A percentile compares a stretch with the other conserved stretches of the same genome.
Evolutionary conservation across 148 eudicot species (phyloP).

Genomic region (Rhododendron williamsianum): DNA sequence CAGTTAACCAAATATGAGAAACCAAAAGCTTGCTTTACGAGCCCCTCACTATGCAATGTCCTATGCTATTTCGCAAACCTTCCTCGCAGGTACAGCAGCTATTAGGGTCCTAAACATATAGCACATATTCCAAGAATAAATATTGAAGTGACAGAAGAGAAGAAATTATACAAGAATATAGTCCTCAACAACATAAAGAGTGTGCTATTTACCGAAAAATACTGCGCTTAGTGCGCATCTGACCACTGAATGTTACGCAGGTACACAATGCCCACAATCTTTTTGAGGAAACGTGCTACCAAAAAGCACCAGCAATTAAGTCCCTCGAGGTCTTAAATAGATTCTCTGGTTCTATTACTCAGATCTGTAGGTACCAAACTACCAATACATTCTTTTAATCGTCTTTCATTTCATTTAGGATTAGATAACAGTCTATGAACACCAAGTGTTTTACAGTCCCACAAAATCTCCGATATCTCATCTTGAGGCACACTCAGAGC

Average conservation of each 20-base stretch:
- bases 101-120: background rate
- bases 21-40: background rate
- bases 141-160: background rate
- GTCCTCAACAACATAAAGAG: background rate
- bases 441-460: conserved; percentile 80
- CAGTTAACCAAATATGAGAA: background rate
- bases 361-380: background rate
- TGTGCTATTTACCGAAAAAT: background rate
- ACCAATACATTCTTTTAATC: background rate
- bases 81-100: background rate
- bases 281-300: conserved; percentile 1
- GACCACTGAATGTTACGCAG: background rate
- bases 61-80: background rate
- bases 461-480: conserved; percentile 63
- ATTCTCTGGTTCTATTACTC: background rate
- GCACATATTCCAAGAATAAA: background rate
- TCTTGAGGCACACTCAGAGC: conserved; percentile 68
- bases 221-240: background rate
- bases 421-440: conserved; percentile 23
- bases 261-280: background rate
- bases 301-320: conserved; percentile 5
- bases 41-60: background rate
- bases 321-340: background rate
- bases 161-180: background rate
- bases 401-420: background rate